Base-by-base conservation (phyloP, 257 asterid genomes). In the Haberlea rhodopensis region DNA sequence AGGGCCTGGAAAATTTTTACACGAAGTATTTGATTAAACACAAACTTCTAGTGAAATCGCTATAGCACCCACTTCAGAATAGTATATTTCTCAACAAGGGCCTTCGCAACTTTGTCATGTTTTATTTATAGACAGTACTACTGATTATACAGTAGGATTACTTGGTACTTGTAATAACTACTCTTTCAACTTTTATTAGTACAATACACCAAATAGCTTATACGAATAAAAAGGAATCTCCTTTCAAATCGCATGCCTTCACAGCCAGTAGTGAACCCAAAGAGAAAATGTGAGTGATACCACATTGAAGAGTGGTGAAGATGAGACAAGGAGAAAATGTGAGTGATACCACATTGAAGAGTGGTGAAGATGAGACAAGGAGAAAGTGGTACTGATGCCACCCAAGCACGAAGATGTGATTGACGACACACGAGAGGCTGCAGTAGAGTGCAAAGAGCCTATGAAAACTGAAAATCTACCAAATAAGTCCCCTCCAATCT, bases 1-100 rank as follows among this genome's bases (percentile, higher is more conserved):
- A 83, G 68, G 19, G 92, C 98, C 96, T 91, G 73, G 58, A 52
- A 57, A 53, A 57, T 18, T 67, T 65, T 51, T 48, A 51, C 23
- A 60, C 29, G 46, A 24, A 66, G 51, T 37, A 66, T 16, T 66
- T 19, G 18, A 53, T 37, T 18, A 37, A 66, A 21, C 22, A 66
- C 63, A 16, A 59, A 43, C 13, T 52, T 28, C 55, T 2, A 48
- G 10, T 11, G 31, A 26, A 60, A 60, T 13, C 28, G 23, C 29
- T 37, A 18, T 46, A 13, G 3, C 64, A 25, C 40, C 25, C 25
- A 54, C 16, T n/a, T 18, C 13, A 40, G 10, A 51, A 29, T 22
- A 22, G n/a, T 15, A 53, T 37, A 46, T 46, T n/a, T 48, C 31
- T 53, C 31, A 34, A 62, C 45, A 1, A 25, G 5, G 49, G 34